Conservation (phyloP, 2,329 filamentous ascomycete genomes). For the Celoporthe dispersa region DNA sequence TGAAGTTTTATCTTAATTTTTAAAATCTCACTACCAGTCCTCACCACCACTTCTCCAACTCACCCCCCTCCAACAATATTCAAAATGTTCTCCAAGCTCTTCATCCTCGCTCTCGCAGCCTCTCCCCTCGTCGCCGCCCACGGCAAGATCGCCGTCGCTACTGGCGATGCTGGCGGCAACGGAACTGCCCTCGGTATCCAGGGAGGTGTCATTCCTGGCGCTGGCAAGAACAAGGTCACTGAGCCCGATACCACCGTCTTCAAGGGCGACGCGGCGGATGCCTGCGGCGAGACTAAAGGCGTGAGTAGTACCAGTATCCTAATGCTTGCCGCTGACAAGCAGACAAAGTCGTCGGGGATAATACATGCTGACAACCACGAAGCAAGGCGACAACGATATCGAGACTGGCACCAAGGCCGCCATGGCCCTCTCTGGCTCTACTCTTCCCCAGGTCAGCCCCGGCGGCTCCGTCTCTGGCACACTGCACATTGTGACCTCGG, state of each 20-base stretch:
- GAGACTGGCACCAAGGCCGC: slow-evolving; percentile 37
- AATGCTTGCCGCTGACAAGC: neutral
- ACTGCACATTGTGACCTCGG: slow-evolving; percentile 47
- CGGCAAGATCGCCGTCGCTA: slow-evolving; percentile 35
- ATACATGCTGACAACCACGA: neutral
- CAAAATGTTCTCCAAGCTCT: slow-evolving; percentile 28
- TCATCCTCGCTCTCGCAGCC: slow-evolving; percentile 33
- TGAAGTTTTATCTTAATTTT: slow-evolving; percentile 8
- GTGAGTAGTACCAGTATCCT: neutral
- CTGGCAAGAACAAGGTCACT: slow-evolving; percentile 35
- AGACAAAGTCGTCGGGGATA: too few species aligned
- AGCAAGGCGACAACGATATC: slow-evolving; percentile 42
- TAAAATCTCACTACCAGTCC: slow-evolving; percentile 5
- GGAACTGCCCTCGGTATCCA: slow-evolving; percentile 45
- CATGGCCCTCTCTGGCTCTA: slow-evolving; percentile 43
- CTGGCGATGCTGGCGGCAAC: slow-evolving; percentile 44
- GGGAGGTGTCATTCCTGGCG: slow-evolving; percentile 40
- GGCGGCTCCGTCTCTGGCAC: slow-evolving; percentile 41
- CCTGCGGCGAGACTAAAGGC: slow-evolving; percentile 44
- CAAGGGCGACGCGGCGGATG: slow-evolving; percentile 42
- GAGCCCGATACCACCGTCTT: slow-evolving; percentile 53
- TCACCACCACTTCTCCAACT: neutral
- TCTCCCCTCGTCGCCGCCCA: slow-evolving; percentile 38
- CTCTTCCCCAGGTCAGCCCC: slow-evolving; percentile 45
- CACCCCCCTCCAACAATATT: neutral